Evolutionary conservation across 1,139 yeast species (phyloP).

Genomic region (Suhomyces bokatorum): DNA sequence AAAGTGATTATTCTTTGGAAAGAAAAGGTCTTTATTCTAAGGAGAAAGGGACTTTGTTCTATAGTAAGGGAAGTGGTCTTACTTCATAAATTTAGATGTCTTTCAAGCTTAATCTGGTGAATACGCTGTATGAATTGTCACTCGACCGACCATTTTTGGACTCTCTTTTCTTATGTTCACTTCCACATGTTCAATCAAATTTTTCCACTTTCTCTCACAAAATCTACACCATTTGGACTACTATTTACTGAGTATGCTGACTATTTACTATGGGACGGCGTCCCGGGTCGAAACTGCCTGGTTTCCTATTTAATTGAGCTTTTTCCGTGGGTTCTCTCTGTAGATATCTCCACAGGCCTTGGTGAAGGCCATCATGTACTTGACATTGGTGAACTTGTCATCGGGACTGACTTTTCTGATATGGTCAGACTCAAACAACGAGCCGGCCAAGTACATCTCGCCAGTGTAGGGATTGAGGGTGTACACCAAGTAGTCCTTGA

Average conservation of each 20-base stretch:
- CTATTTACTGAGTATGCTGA: neutral
- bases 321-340: constrained; percentile 20
- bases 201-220: too few relatives aligned
- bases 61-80: too few relatives aligned
- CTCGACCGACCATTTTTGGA: too few relatives aligned
- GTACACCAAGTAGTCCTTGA: constrained; percentile 74
- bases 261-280: neutral
- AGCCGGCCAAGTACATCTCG: constrained; percentile 71
- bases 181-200: too few relatives aligned
- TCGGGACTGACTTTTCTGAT: constrained; percentile 39
- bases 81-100: too few relatives aligned
- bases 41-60: too few relatives aligned
- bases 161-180: too few relatives aligned
- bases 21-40: too few relatives aligned
- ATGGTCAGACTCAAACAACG: constrained; percentile 69
- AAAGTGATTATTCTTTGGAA: too few relatives aligned
- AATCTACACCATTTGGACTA: too few relatives aligned
- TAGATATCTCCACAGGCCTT: constrained; percentile 52
- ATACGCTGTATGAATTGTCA: too few relatives aligned
- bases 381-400: constrained; percentile 35
- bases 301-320: neutral
- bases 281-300: neutral
- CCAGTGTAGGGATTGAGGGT: constrained; percentile 72
- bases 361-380: constrained; percentile 22
- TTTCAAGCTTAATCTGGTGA: too few relatives aligned